phyloP scores from a whole-genome alignment of 23 red algal species.

The Gracilariopsis chorda region DNA sequence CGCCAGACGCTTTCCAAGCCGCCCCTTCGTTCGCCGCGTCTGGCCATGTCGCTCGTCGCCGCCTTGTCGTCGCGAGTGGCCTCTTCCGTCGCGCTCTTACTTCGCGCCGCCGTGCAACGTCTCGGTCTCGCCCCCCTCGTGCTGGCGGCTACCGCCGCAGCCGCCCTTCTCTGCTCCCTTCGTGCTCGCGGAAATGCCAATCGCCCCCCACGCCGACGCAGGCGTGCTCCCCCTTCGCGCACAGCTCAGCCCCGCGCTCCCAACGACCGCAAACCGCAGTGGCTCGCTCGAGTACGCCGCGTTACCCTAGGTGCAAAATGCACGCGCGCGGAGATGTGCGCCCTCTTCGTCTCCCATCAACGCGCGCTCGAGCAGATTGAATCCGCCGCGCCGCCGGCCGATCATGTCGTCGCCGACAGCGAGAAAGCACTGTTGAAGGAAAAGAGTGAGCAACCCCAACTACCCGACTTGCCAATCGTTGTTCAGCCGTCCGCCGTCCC shows the following conservation, averaged over 20 bases:
- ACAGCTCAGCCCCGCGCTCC: not conserved
- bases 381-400: not conserved
- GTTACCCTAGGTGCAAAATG: slow-evolving; percentile 36
- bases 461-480: not conserved
- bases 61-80: not conserved
- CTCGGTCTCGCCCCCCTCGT: not conserved
- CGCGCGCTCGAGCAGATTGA: not conserved
- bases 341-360: not conserved
- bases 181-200: not conserved
- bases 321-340: not conserved
- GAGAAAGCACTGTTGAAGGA: not conserved
- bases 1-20: not conserved
- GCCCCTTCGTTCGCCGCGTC: no score
- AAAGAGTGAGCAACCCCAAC: not conserved
- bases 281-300: slow-evolving; percentile 31
- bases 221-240: not conserved
- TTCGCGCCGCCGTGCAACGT: not conserved
- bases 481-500: slow-evolving; percentile 4
- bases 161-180: not conserved
- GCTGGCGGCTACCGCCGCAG: slow-evolving; percentile 8
- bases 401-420: not conserved
- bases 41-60: slow-evolving; percentile 5
- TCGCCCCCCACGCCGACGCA: not conserved
- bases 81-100: not conserved
- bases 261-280: slow-evolving; percentile 38